Percentiles rank a stretch among this genome's conserved stretches.
Conservation (phyloP, 2,329 filamentous ascomycete genomes). For the Leptosphaerulina australis region DNA sequence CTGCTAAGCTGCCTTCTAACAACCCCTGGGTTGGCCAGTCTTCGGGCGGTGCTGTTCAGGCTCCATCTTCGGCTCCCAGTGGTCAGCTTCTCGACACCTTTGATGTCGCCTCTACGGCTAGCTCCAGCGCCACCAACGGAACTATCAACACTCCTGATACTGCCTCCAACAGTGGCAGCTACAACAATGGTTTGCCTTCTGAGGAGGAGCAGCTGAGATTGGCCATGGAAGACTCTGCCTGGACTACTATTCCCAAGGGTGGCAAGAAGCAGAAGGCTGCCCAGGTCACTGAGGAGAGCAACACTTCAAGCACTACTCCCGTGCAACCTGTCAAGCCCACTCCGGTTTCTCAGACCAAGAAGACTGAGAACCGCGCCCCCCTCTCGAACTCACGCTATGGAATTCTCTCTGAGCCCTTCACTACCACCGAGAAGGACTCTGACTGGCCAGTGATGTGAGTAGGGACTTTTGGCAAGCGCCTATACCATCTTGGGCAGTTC, state of each 20-base stretch:
- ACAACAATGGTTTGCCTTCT: constrained; percentile 58
- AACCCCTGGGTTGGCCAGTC: constrained; percentile 61
- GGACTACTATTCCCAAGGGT: constrained; percentile 64
- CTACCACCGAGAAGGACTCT: constrained; percentile 41
- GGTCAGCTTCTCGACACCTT: constrained; percentile 58
- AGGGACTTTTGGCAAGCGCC: not conserved
- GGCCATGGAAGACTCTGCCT: constrained; percentile 59
- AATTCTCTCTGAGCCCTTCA: constrained; percentile 37
- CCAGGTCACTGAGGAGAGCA: constrained; percentile 51
- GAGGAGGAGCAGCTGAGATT: constrained; percentile 67
- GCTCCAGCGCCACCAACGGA: constrained; percentile 50
- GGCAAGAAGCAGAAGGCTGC: constrained; percentile 61
- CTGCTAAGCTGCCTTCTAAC: constrained; percentile 53
- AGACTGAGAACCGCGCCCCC: constrained; percentile 37
- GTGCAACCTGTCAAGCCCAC: constrained; percentile 34
- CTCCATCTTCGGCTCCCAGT: constrained; percentile 28
- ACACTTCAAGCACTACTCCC: constrained; percentile 25
- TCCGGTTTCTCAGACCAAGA: constrained; percentile 24
- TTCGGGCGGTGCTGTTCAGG: constrained; percentile 30
- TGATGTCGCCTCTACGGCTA: constrained; percentile 52
- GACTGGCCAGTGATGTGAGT: constrained; percentile 51
- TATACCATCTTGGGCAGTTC: not conserved
- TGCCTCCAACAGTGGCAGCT: constrained; percentile 43
- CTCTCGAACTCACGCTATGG: constrained; percentile 35
- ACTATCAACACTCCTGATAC: constrained; percentile 49